A percentile compares a stretch with the other conserved stretches of the same genome.
phyloP scores from a whole-genome alignment of 1,284 basidiomycete genomes.

The Lignosus rhinocerotis region DNA sequence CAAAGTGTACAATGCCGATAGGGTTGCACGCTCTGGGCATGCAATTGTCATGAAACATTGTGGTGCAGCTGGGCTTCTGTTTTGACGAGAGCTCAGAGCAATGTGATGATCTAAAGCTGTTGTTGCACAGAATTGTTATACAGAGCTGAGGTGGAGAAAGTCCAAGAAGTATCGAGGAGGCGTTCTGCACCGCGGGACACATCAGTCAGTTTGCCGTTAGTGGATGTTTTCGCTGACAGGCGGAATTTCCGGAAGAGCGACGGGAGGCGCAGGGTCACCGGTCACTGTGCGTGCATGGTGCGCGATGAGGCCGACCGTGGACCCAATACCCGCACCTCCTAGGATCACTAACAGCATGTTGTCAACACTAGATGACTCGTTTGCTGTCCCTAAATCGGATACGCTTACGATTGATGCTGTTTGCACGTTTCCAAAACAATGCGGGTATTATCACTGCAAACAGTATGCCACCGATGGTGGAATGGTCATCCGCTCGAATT shows the following conservation, averaged over 20 bases:
- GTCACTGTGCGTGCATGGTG: conserved; percentile 53
- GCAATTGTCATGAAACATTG: background rate
- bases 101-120: background rate
- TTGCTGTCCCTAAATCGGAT: background rate
- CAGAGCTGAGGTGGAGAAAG: background rate
- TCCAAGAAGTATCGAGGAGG: background rate
- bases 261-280: conserved; percentile 48
- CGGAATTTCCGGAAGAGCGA: conserved; percentile 32
- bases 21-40: no score
- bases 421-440: conserved; percentile 66
- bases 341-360: conserved; percentile 50
- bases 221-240: background rate
- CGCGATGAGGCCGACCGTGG: conserved; percentile 54
- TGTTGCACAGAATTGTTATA: background rate
- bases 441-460: conserved; percentile 64
- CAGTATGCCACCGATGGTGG: conserved; percentile 66
- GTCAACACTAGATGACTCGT: background rate
- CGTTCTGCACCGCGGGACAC: no score
- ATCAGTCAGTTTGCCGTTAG: background rate
- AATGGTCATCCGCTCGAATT: conserved; percentile 65
- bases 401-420: conserved; percentile 52
- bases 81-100: background rate
- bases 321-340: conserved; percentile 70
- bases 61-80: background rate
- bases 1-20: background rate